Evolutionary conservation across 108 stramenopile genomes (phyloP), one percentile per base, ranked within the genome.

Genomic region (Cafeteria roenbergensis): DNA sequence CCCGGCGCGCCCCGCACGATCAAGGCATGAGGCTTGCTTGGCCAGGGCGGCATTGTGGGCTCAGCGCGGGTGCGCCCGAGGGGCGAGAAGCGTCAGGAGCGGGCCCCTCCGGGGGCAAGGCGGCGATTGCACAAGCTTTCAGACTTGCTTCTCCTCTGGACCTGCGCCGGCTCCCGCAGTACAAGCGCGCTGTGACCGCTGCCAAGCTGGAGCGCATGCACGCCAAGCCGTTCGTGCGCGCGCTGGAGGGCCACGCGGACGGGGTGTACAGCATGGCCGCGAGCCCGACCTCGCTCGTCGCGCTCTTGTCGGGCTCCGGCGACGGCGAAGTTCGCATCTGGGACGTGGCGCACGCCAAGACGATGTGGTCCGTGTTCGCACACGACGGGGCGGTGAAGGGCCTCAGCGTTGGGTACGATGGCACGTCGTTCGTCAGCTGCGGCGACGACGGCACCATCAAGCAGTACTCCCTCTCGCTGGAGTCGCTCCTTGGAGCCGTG

Each of bases 181-280:
- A 96, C 74, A 83, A 85, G 0, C 81, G 94, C 8, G 95, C 97
- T 27, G 77, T 99, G 37, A 83, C 80, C 32, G 81, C 93, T 0
- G 93, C 90, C 60, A 99, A 99, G 75, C 71, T 99, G 51, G 90
- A 99, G 57, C 86, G 90, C 35, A 92, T 99, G 90, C 94, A 97
- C 73, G 82, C 82, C 20, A 80, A 80, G 50, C 97, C 94, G 8
- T 82, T 96, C 51, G 54, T 99, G 33, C 91, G 88, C 0, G 90
- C 90, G 54, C 63, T 96, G 56, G 87, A 90, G 32, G 95, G 95
- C 8, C 97, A 99, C 70, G 63, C 66, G 51, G 97, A 99, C 75
- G 91, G 89, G 2, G 87, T 99, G 1, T 85, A 75, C 35, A 83
- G 79, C 64, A 76, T 89, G 20, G 87, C 86, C 3, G 68, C 83